These are phyloP conservation scores for Thozetella sp. DNA, from an alignment of 495 filamentous ascomycete genomes.

Conservation along the genomic window DNA sequence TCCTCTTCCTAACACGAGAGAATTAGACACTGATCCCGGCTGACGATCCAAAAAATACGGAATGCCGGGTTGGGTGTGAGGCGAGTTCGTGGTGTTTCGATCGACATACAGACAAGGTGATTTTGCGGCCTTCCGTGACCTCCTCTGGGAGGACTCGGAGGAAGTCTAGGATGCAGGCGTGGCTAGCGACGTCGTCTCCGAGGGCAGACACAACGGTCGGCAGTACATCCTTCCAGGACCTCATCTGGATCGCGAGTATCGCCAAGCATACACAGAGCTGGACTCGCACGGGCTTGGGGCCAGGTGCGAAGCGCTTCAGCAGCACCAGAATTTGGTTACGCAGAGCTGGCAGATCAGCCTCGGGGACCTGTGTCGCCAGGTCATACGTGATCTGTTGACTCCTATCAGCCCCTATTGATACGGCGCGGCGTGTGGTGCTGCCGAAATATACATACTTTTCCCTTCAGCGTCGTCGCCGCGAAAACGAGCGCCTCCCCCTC, in stretches of 20 bases:
- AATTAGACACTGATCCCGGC: slow-evolving; percentile 55
- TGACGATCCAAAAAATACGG: slow-evolving; percentile 36
- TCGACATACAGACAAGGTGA: slow-evolving; percentile 94
- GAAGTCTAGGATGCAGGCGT: slow-evolving; percentile 90
- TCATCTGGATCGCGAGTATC: slow-evolving; percentile 94
- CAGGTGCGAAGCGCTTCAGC: slow-evolving; percentile 74
- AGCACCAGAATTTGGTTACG: slow-evolving; percentile 81
- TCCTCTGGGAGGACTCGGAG: slow-evolving; percentile 96
- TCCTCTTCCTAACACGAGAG: slow-evolving; percentile 84
- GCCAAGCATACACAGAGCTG: slow-evolving; percentile 95
- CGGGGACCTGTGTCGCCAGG: slow-evolving; percentile 69
- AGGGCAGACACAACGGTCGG: slow-evolving; percentile 75
- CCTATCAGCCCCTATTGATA: slow-evolving; percentile 17
- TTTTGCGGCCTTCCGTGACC: slow-evolving; percentile 98
- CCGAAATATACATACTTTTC: slow-evolving; percentile 68
- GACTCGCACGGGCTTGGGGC: slow-evolving; percentile 88
- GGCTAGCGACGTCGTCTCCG: slow-evolving; percentile 72
- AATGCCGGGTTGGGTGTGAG: slow-evolving; percentile 31
- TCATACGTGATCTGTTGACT: slow-evolving; percentile 47
- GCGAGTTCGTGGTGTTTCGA: slow-evolving; percentile 54
- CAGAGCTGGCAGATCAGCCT: slow-evolving; percentile 70
- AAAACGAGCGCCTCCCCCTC: slow-evolving; percentile 89
- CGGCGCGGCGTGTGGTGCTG: slow-evolving; percentile 18
- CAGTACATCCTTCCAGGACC: slow-evolving; percentile 92
- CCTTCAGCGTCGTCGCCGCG: slow-evolving; percentile 94